Base-by-base conservation (phyloP, 73 alveolate species). In the Uronychia setigera region DNA sequence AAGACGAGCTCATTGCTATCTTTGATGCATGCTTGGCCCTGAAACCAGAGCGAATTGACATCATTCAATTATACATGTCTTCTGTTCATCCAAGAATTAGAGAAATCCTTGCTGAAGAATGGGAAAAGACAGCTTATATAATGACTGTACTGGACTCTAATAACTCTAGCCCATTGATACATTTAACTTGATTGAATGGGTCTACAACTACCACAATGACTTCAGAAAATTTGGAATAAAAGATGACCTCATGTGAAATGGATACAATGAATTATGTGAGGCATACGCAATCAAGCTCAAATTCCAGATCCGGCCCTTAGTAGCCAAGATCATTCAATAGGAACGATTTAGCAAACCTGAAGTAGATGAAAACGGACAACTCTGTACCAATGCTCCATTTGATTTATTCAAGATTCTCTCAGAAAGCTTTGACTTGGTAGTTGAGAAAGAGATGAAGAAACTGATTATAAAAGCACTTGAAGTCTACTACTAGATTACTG, bases 11-110 rank as follows among this genome's bases (percentile, higher is more conserved):
- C 91, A 89, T 90, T 13, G 33, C 88, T 0, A 81, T 89, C 9
- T 84, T 93, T 67, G 97, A 93, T 82, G 95, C 95, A 35, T 93
- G 97, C 74, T 33, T 93, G 67, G 93, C 93, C 31, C 81, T 60
- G 59, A 81, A 86, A 31, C 97, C 97, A 0, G 83, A 85, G 59
- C 33, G 97, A 30, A 74, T 60, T 33, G 97, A 93, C 59, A 89
- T 93, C 27, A 92, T 92, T 59, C 91, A 93, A 58, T 76, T 89
- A 1, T 93, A 76, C 83, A 86, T 92, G 93, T 77, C 58, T 30
- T 75, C 74, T 0, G 89, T 85, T 25, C 97, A 93, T 74, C 58
- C 77, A 5, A 81, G 80, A 28, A 77, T 93, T 25, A 82, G 91
- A 11, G 92, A 93, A 33, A 46, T 80, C 33, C 81, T 93, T 33